These are phyloP conservation scores for Gastroboletus turbinatus DNA, from an alignment of 1,284 basidiomycete species.

Conservation along the genomic window DNA sequence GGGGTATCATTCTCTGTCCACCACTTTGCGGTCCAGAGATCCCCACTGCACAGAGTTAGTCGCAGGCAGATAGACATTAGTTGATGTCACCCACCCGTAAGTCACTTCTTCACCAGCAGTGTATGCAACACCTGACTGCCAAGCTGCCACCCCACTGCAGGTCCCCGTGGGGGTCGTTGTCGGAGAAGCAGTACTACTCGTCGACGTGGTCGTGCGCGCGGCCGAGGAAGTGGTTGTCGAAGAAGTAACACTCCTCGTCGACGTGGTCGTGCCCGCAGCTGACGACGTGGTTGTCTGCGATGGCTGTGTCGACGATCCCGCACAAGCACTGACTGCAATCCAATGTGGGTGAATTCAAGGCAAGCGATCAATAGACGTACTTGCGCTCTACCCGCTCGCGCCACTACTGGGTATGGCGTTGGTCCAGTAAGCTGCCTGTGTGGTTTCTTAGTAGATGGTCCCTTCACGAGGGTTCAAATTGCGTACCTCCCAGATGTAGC, in stretches of 20 bases:
- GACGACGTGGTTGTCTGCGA: constrained; percentile 18
- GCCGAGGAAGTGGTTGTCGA: constrained; percentile 15
- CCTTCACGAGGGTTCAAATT: not conserved
- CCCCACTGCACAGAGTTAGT: constrained; percentile 37
- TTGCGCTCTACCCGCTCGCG: constrained; percentile 62
- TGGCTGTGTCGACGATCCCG: constrained; percentile 17
- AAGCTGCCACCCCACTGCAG: constrained; percentile 53
- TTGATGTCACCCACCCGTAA: constrained; percentile 43
- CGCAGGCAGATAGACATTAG: not conserved
- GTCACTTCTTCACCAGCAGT: constrained; percentile 49
- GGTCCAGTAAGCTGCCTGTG: constrained; percentile 61
- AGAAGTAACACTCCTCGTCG: constrained; percentile 25
- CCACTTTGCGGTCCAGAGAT: constrained; percentile 58
- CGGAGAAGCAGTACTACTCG: constrained; percentile 26
- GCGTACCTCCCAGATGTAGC: constrained; percentile 65
- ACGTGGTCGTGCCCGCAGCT: constrained; percentile 1
- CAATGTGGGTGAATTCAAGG: not conserved
- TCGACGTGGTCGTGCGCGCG: constrained; percentile 2
- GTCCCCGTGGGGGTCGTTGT: constrained; percentile 35
- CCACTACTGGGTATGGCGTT: constrained; percentile 43
- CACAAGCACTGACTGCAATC: constrained; percentile 50
- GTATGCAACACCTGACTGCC: constrained; percentile 47
- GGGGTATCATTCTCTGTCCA: constrained; percentile 60
- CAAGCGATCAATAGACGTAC: constrained; percentile 39
- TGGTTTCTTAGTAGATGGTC: not conserved